Conservation (phyloP, 306 rosid genomes). For the Adenanthera pavonina region DNA sequence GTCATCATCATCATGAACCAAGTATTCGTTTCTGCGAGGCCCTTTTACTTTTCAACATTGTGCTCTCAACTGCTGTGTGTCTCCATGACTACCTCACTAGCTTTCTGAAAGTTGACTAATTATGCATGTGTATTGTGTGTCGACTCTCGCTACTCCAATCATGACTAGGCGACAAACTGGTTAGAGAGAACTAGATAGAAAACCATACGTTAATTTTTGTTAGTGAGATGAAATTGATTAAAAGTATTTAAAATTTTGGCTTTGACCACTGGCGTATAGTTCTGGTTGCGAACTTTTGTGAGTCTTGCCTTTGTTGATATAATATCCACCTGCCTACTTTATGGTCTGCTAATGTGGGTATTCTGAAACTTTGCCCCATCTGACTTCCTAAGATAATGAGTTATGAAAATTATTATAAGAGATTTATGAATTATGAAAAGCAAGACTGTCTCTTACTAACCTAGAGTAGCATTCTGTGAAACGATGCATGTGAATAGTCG, state of each 20-base stretch:
- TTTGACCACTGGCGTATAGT: background rate
- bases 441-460: conserved; percentile 35
- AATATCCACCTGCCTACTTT: background rate
- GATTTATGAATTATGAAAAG: conserved; percentile 9
- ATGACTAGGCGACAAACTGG: background rate
- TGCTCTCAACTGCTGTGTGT: conserved; percentile 1
- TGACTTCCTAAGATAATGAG: conserved; percentile 19
- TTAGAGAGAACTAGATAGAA: background rate
- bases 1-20: background rate
- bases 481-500: background rate
- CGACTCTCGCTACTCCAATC: background rate
- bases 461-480: conserved; percentile 17
- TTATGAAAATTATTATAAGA: background rate
- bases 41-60: background rate
- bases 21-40: conserved; percentile 15
- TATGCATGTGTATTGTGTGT: background rate
- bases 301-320: conserved; percentile 16
- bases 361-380: conserved; percentile 14
- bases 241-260: background rate
- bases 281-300: conserved; percentile 12
- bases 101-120: background rate
- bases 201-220: background rate
- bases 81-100: background rate
- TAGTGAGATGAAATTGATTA: conserved; percentile 17
- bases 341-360: conserved; percentile 12